These are phyloP conservation scores for Avicennia marina DNA, from an alignment of 257 asterid genomes.

Conservation along the genomic window DNA sequence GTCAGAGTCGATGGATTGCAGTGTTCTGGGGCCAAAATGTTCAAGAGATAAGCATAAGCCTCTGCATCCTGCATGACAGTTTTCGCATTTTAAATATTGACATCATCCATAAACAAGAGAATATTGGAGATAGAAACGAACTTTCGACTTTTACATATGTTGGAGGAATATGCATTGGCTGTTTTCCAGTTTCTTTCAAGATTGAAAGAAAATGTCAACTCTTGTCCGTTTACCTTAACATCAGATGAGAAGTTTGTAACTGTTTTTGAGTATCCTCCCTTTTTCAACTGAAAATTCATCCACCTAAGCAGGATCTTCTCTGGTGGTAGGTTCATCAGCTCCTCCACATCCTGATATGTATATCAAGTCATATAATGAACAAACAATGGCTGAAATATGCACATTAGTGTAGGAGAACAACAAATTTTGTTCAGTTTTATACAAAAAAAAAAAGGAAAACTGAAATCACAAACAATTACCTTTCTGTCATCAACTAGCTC, in stretches of 20 bases:
- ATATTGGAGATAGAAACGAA: neutral
- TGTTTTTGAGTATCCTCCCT: constrained; percentile 69
- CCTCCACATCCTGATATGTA: constrained; percentile 83
- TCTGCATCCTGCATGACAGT: constrained; percentile 71
- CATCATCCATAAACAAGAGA: constrained; percentile 3
- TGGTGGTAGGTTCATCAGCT: constrained; percentile 92
- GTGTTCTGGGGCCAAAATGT: constrained; percentile 92
- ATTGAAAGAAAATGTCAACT: constrained; percentile 1
- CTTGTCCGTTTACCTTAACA: constrained; percentile 61
- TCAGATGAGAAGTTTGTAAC: constrained; percentile 95
- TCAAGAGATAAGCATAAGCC: constrained; percentile 88
- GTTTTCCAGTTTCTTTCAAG: neutral
- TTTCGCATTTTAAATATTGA: constrained; percentile 12
- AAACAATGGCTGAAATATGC: neutral
- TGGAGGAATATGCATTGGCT: neutral
- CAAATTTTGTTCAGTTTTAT: neutral
- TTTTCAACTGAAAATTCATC: constrained; percentile 95
- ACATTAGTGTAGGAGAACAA: neutral
- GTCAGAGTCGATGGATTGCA: constrained; percentile 62
- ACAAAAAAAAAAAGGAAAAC: no score
- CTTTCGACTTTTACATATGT: neutral
- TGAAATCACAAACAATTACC: constrained; percentile 41
- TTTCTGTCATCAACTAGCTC: constrained; percentile 88
- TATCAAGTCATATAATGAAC: constrained; percentile 17
- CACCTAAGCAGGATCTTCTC: constrained; percentile 91